Conservation (phyloP, 2,329 filamentous ascomycete genomes). For the Sarocladiaceae sp. region DNA sequence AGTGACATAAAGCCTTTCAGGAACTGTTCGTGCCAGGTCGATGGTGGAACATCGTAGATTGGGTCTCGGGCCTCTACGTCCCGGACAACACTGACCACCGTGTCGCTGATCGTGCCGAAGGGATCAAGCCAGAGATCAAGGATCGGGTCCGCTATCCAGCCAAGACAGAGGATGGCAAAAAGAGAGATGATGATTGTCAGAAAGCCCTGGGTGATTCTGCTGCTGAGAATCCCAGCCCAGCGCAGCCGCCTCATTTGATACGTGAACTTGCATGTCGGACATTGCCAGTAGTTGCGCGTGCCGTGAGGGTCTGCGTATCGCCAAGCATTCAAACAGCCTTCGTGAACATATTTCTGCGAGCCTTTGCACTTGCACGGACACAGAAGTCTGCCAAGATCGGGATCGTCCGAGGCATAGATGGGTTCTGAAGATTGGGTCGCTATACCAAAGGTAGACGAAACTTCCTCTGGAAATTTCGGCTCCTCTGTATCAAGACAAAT, state of each 20-base stretch:
- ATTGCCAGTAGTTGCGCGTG: slow-evolving; percentile 74
- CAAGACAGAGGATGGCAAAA: slow-evolving; percentile 69
- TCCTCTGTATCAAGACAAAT: slow-evolving; percentile 74
- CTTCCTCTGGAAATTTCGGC: slow-evolving; percentile 37
- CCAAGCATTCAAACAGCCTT: slow-evolving; percentile 81
- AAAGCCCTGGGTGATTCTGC: slow-evolving; percentile 57
- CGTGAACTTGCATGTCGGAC: slow-evolving; percentile 78
- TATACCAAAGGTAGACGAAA: slow-evolving; percentile 26
- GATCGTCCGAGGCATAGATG: slow-evolving; percentile 66
- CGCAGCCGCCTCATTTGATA: slow-evolving; percentile 74
- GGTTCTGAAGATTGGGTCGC: slow-evolving; percentile 27
- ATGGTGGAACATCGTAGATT: slow-evolving; percentile 42
- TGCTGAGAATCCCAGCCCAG: slow-evolving; percentile 66
- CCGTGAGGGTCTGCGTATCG: slow-evolving; percentile 61
- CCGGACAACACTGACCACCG: slow-evolving; percentile 39
- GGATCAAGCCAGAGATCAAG: slow-evolving; percentile 85
- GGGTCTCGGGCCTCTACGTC: slow-evolving; percentile 31
- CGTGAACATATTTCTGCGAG: slow-evolving; percentile 88
- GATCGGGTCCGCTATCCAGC: slow-evolving; percentile 88
- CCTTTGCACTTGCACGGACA: slow-evolving; percentile 92
- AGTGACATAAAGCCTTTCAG: slow-evolving; percentile 85
- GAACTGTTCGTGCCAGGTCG: slow-evolving; percentile 76
- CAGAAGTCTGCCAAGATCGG: slow-evolving; percentile 69
- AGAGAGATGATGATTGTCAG: slow-evolving; percentile 70
- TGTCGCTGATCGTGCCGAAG: slow-evolving; percentile 50